These are phyloP conservation scores for Diaporthe citri DNA, from an alignment of 2,329 filamentous ascomycete species.

Conservation along the genomic window DNA sequence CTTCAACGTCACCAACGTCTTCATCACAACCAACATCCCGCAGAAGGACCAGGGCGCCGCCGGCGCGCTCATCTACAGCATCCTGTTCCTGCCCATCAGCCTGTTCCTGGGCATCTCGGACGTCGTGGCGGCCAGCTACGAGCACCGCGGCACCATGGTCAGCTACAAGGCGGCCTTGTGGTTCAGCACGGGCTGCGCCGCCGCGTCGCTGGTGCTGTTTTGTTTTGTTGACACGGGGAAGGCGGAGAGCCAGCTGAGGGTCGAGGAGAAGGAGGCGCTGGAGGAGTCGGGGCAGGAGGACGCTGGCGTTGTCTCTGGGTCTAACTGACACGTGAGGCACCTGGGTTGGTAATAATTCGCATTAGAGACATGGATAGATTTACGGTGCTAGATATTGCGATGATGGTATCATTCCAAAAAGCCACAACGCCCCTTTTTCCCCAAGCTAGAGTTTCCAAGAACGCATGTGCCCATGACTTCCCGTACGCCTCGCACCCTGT, in stretches of 20 bases:
- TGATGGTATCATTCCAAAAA: conserved; percentile 31
- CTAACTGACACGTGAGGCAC: too few species aligned
- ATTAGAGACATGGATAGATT: not conserved
- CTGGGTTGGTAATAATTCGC: not conserved
- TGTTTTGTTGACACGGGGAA: conserved; percentile 68
- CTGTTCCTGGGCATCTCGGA: conserved; percentile 80
- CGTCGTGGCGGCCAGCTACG: conserved; percentile 59
- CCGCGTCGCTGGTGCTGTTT: conserved; percentile 64
- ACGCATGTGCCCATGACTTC: not conserved
- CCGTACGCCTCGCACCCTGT: not conserved
- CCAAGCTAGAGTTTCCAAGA: not conserved
- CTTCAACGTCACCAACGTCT: conserved; percentile 82
- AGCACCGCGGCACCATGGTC: conserved; percentile 55
- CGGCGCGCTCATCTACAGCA: conserved; percentile 77
- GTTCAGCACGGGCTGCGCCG: conserved; percentile 71
- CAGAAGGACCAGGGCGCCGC: conserved; percentile 77
- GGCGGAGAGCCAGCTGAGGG: conserved; percentile 68
- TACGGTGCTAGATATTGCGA: not conserved
- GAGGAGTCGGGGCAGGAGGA: conserved; percentile 56
- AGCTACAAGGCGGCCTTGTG: conserved; percentile 77
- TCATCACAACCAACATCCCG: conserved; percentile 80
- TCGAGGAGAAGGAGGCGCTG: conserved; percentile 62
- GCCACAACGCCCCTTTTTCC: not conserved
- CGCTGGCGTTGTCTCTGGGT: not conserved
- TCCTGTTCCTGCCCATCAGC: conserved; percentile 79